Percentiles rank a stretch among this genome's conserved stretches.
Evolutionary conservation across 228 moss, liverwort and hornwort species (phyloP).

Genomic region (Sphagnum magellanicum): DNA sequence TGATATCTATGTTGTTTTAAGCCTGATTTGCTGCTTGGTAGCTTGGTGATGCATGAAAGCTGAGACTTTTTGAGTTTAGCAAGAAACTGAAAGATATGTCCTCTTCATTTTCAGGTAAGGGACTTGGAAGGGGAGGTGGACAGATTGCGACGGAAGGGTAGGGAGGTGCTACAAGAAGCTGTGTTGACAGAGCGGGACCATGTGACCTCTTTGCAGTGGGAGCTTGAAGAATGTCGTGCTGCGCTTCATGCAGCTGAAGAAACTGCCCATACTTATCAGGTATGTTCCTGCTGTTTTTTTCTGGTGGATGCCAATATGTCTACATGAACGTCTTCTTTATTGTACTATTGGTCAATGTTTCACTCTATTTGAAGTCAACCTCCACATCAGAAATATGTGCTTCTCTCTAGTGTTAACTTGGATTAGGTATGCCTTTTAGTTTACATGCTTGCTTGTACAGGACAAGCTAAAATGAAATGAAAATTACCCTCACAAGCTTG

Average conservation of each 20-base stretch:
- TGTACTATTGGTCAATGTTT: no score
- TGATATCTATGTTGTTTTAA: no score
- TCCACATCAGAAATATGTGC: no score
- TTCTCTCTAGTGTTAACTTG: no score
- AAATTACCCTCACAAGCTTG: no score
- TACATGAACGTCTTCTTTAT: no score
- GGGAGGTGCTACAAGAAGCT: slow-evolving; percentile 94
- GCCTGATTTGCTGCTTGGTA: background rate
- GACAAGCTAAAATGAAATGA: no score
- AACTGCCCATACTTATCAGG: slow-evolving; percentile 51
- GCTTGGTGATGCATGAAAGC: background rate
- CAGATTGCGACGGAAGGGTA: slow-evolving; percentile 82
- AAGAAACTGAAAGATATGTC: slow-evolving; percentile 5
- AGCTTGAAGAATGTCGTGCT: slow-evolving; percentile 87
- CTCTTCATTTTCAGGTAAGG: slow-evolving; percentile 60
- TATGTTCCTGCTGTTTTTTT: background rate
- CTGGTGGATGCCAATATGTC: no score
- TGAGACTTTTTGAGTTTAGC: background rate
- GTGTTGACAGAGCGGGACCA: slow-evolving; percentile 87
- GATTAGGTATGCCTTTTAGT: no score
- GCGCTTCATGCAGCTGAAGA: slow-evolving; percentile 67
- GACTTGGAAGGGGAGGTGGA: slow-evolving; percentile 94
- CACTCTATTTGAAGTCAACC: no score
- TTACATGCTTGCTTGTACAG: no score
- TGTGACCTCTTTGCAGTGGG: slow-evolving; percentile 89